These are phyloP conservation scores for Triticum urartu DNA, from an alignment of 176 grass and related monocot genomes.

Conservation along the genomic window DNA sequence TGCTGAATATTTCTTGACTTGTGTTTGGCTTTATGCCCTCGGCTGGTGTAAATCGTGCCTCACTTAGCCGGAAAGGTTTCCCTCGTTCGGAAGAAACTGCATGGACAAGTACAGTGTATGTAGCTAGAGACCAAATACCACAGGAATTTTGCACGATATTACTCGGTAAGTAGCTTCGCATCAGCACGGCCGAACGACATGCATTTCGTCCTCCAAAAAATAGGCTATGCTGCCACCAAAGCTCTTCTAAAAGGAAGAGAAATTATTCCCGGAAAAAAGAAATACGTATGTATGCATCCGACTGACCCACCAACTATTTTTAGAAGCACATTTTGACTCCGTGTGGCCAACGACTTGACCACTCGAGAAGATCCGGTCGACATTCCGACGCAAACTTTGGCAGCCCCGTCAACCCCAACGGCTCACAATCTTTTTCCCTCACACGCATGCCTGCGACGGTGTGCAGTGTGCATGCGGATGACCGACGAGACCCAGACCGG, in stretches of 20 bases:
- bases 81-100: not conserved
- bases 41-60: too few species aligned
- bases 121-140: not conserved
- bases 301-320: not conserved
- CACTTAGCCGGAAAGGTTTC: too few species aligned
- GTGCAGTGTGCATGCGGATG: conserved; percentile 40
- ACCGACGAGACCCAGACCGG: conserved; percentile 16
- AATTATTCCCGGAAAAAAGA: too few species aligned
- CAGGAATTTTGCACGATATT: not conserved
- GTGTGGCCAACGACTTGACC: not conserved
- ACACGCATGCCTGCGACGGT: not conserved
- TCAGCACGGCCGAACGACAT: not conserved
- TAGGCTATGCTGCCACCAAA: too few species aligned
- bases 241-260: too few species aligned
- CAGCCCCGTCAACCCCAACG: not conserved
- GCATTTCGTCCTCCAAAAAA: not conserved
- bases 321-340: not conserved
- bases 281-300: not conserved
- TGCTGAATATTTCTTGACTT: not conserved
- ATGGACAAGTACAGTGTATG: too few species aligned
- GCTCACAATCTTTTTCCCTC: not conserved
- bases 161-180: not conserved
- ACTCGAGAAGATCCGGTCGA: not conserved
- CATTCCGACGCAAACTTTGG: not conserved
- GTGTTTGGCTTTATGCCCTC: too few species aligned